A percentile compares a stretch with the other conserved stretches of the same genome.
Conservation (phyloP, 306 rosid genomes). For the Quercus glauca region DNA sequence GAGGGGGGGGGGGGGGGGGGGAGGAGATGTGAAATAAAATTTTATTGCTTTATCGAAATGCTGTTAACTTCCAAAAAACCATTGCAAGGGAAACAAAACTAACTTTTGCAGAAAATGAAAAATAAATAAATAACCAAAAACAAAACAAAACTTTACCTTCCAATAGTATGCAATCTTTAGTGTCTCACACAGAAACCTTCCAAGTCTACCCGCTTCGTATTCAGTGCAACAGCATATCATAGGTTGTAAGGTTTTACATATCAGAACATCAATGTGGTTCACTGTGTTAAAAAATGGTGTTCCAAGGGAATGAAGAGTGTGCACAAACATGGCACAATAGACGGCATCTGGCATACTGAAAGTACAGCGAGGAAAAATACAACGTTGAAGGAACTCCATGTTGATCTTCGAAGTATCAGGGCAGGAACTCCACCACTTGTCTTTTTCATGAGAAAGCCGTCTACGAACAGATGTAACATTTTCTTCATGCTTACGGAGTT, state of each 20-base stretch:
- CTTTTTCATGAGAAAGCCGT: slow-evolving; percentile 86
- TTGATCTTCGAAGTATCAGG: slow-evolving; percentile 96
- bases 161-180: slow-evolving; percentile 92
- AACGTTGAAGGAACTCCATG: slow-evolving; percentile 99
- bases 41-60: slow-evolving; percentile 7
- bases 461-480: slow-evolving; percentile 81
- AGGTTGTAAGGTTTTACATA: slow-evolving; percentile 95
- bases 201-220: slow-evolving; percentile 94
- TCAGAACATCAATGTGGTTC: slow-evolving; percentile 94
- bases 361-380: slow-evolving; percentile 98
- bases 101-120: background rate
- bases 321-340: slow-evolving; percentile 96
- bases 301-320: slow-evolving; percentile 96
- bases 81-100: background rate
- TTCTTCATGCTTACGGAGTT: slow-evolving; percentile 81
- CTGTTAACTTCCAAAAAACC: background rate
- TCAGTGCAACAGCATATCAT: slow-evolving; percentile 99
- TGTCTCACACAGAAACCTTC: slow-evolving; percentile 90
- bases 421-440: slow-evolving; percentile 94
- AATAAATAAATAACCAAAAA: background rate
- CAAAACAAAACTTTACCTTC: slow-evolving; percentile 62
- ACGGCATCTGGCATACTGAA: slow-evolving; percentile 99
- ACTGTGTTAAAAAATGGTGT: slow-evolving; percentile 99
- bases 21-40: background rate
- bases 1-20: no score